Evolutionary conservation across 164 flowering plant species (phyloP).

Genomic region (Vitis labrusca): DNA sequence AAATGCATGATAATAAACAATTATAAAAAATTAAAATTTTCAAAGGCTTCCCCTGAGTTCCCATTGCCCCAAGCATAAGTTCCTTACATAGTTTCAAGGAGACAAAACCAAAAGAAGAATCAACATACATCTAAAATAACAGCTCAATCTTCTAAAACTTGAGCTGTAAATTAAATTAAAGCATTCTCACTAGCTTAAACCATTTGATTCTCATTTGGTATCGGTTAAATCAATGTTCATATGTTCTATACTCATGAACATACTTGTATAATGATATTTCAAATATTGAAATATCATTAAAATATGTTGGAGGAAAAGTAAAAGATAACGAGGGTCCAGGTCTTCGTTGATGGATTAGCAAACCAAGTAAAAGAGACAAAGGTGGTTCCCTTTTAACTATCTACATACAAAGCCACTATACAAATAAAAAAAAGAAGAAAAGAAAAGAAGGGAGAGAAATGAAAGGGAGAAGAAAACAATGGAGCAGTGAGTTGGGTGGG

Average conservation of each 20-base stretch:
- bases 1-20: no score
- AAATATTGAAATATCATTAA: no score
- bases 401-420: background rate
- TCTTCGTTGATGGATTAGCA: background rate
- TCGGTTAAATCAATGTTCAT: no score
- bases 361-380: slow-evolving; percentile 14
- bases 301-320: no score
- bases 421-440: background rate
- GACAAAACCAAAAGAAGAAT: slow-evolving; percentile 9
- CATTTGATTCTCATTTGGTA: background rate
- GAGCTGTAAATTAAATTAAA: background rate
- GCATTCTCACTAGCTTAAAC: background rate
- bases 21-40: no score
- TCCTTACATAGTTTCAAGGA: background rate
- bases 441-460: slow-evolving; percentile 4
- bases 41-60: no score
- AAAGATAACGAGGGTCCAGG: no score
- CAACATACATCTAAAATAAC: background rate
- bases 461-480: slow-evolving; percentile 18
- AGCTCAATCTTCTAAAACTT: slow-evolving; percentile 2
- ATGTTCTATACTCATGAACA: no score
- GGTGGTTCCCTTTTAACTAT: slow-evolving; percentile 7
- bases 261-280: no score
- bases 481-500: slow-evolving; percentile 12
- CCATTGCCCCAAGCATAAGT: background rate